These are phyloP conservation scores for Leccinum rimulosum DNA, from an alignment of 768 basidiomycete species.

Conservation along the genomic window DNA sequence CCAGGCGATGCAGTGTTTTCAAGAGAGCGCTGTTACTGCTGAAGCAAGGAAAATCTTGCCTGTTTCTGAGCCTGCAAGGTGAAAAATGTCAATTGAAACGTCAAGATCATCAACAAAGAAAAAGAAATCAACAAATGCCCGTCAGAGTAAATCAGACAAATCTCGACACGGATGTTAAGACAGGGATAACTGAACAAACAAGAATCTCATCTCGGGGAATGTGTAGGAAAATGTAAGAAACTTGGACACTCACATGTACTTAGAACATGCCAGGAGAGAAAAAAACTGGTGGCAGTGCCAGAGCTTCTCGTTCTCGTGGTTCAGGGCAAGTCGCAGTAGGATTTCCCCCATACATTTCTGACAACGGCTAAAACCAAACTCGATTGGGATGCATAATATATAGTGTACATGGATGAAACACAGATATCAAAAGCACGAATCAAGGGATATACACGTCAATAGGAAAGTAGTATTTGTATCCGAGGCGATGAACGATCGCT, in stretches of 20 bases:
- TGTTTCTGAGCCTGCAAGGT: too few relatives aligned
- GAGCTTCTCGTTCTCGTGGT: too few relatives aligned
- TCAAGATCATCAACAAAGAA: background rate
- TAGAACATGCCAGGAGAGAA: too few relatives aligned
- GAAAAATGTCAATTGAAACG: background rate
- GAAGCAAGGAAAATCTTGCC: background rate
- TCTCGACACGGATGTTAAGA: too few relatives aligned
- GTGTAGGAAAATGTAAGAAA: background rate
- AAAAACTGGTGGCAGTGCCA: too few relatives aligned
- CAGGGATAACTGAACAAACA: conserved; percentile 14
- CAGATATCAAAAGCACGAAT: background rate
- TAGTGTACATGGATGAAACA: too few relatives aligned
- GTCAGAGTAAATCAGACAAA: background rate
- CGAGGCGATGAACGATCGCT: background rate
- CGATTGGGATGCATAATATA: too few relatives aligned
- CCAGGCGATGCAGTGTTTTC: background rate
- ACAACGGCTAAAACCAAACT: too few relatives aligned
- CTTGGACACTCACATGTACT: too few relatives aligned
- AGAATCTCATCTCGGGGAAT: conserved; percentile 18
- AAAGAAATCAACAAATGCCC: background rate
- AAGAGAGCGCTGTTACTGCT: background rate
- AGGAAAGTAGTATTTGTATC: background rate
- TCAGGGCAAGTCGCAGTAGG: too few relatives aligned
- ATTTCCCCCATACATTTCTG: too few relatives aligned
- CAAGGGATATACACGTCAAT: background rate